Evolutionary conservation across 208 protist species (phyloP).

Genomic region (Herpetomonas samuelpessoai): DNA sequence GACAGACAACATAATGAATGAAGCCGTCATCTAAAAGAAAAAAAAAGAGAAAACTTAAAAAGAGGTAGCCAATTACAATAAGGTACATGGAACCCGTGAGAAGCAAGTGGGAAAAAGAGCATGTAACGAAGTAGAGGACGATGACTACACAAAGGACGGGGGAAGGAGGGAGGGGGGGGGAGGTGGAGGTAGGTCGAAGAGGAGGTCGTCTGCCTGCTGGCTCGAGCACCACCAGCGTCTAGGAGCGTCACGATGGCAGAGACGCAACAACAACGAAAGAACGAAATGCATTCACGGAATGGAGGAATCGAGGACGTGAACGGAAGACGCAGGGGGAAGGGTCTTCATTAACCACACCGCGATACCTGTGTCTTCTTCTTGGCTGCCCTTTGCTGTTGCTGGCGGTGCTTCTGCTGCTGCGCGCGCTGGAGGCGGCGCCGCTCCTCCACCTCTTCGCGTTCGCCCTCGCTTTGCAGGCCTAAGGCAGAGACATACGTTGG

Average conservation of each 20-base stretch:
- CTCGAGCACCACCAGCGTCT: too few relatives aligned
- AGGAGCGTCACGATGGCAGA: too few relatives aligned
- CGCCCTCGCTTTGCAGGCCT: background rate
- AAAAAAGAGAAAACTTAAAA: slow-evolving; percentile 10
- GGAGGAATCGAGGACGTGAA: too few relatives aligned
- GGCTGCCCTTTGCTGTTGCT: slow-evolving; percentile 2
- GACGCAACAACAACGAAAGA: too few relatives aligned
- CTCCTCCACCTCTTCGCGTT: slow-evolving; percentile 1
- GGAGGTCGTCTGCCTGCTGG: too few relatives aligned
- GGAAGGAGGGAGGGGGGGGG: too few relatives aligned
- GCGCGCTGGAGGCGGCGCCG: slow-evolving; percentile 13
- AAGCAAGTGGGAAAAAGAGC: background rate
- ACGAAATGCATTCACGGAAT: too few relatives aligned
- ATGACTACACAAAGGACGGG: too few relatives aligned
- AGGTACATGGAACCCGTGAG: too few relatives aligned
- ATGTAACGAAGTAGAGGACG: too few relatives aligned
- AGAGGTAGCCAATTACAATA: too few relatives aligned
- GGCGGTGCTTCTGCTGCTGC: background rate
- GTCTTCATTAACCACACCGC: slow-evolving; percentile 3
- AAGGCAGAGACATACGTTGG: background rate
- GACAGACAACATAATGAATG: background rate
- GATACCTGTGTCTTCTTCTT: slow-evolving; percentile 1
- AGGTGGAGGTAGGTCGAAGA: too few relatives aligned
- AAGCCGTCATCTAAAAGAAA: background rate
- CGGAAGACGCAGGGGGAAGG: background rate